These are phyloP conservation scores for Astrothelium subdiscretum DNA, from an alignment of 495 filamentous ascomycete genomes.

Conservation along the genomic window DNA sequence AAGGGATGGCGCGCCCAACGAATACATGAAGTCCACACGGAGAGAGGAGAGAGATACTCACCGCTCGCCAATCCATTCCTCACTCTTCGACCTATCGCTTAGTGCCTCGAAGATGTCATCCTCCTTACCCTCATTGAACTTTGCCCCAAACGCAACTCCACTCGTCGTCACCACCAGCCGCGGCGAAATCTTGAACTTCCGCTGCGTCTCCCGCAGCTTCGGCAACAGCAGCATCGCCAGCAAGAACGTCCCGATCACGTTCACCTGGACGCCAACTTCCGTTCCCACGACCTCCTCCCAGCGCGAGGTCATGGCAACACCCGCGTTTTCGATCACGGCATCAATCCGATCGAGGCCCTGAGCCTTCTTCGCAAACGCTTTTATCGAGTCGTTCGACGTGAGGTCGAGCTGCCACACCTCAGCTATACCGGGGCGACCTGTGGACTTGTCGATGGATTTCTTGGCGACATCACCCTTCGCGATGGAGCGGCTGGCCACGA, in stretches of 20 bases:
- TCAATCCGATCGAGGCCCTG: constrained; percentile 30
- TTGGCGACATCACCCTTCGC: constrained; percentile 37
- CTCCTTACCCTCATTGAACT: constrained; percentile 18
- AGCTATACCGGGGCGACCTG: constrained; percentile 30
- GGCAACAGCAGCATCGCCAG: constrained; percentile 33
- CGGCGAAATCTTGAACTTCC: constrained; percentile 16
- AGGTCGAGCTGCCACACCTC: constrained; percentile 46
- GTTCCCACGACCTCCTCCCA: constrained; percentile 29
- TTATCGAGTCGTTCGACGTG: constrained; percentile 37
- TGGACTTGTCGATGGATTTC: constrained; percentile 35
- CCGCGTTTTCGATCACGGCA: constrained; percentile 37
- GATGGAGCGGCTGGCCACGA: constrained; percentile 25
- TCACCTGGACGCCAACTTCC: constrained; percentile 35
- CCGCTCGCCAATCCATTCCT: constrained; percentile 19
- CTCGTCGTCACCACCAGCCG: constrained; percentile 22
- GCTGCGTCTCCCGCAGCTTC: constrained; percentile 21
- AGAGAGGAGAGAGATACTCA: neutral
- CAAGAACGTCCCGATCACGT: constrained; percentile 40
- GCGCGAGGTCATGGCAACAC: constrained; percentile 21
- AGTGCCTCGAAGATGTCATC: constrained; percentile 20
- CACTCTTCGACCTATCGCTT: constrained; percentile 16
- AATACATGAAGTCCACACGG: too few species aligned
- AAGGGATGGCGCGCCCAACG: neutral
- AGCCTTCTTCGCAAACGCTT: constrained; percentile 35
- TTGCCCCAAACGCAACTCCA: constrained; percentile 19